These are phyloP conservation scores for Hippophae gyantsensis DNA, from an alignment of 306 rosid genomes.

Conservation along the genomic window DNA sequence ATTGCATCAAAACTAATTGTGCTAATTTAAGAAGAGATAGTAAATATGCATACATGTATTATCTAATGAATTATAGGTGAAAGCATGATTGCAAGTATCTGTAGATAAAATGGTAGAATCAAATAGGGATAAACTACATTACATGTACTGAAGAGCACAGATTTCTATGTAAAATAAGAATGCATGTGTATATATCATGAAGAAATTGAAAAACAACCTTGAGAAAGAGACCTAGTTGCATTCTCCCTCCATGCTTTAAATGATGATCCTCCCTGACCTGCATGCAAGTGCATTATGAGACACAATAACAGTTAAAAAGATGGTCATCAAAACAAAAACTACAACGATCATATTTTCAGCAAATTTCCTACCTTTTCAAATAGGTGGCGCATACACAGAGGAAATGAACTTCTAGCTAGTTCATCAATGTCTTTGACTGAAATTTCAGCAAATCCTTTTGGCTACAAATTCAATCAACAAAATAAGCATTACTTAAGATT, in stretches of 20 bases:
- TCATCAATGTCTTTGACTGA: conserved; percentile 74
- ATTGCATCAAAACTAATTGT: no score
- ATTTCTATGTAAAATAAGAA: background rate
- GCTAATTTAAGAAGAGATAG: no score
- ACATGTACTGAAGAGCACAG: background rate
- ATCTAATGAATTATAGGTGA: background rate
- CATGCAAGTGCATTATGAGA: conserved; percentile 22
- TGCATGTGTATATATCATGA: conserved; percentile 4
- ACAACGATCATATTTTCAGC: conserved; percentile 3
- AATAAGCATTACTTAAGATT: conserved; percentile 18
- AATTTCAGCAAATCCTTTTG: conserved; percentile 57
- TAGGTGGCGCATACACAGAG: conserved; percentile 88
- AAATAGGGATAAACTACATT: background rate
- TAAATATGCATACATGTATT: background rate
- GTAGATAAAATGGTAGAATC: background rate
- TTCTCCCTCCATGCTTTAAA: conserved; percentile 95
- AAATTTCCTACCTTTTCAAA: conserved; percentile 70
- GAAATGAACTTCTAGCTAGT: conserved; percentile 76
- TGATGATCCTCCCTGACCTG: conserved; percentile 97
- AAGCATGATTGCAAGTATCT: background rate
- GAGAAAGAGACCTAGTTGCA: conserved; percentile 96
- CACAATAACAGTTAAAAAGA: conserved; percentile 4
- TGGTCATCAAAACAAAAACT: conserved; percentile 11
- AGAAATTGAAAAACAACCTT: conserved; percentile 43
- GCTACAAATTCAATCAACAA: conserved; percentile 42